A percentile compares a stretch with the other conserved stretches of the same genome.
Conservation (phyloP, 2,329 filamentous ascomycete species). For the Penicillium sp. region DNA sequence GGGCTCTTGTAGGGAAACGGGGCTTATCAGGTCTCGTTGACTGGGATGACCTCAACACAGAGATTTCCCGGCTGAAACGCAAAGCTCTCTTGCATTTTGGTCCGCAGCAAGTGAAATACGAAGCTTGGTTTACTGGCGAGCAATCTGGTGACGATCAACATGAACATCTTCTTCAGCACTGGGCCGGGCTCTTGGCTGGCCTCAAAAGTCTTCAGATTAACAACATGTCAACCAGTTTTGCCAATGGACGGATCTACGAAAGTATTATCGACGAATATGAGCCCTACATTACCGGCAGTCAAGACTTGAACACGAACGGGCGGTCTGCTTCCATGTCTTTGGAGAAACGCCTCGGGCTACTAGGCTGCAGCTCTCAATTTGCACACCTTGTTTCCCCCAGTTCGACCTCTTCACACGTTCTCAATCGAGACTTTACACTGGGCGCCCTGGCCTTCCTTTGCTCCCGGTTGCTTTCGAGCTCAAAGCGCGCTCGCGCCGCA, state of each 20-base stretch:
- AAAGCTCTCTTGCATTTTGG: slow-evolving; percentile 20
- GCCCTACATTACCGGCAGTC: slow-evolving; percentile 34
- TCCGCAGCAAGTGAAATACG: slow-evolving; percentile 17
- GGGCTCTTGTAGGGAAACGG: slow-evolving; percentile 59
- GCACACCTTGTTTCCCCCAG: slow-evolving; percentile 45
- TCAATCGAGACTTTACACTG: slow-evolving; percentile 56
- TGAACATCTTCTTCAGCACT: slow-evolving; percentile 52
- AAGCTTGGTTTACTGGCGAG: slow-evolving; percentile 22
- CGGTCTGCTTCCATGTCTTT: slow-evolving; percentile 18
- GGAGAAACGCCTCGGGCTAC: slow-evolving; percentile 33
- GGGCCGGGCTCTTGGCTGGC: slow-evolving; percentile 55
- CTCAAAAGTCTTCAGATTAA: slow-evolving; percentile 47
- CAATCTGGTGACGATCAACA: slow-evolving; percentile 30
- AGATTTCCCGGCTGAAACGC: slow-evolving; percentile 48
- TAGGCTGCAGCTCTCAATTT: slow-evolving; percentile 47
- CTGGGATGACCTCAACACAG: slow-evolving; percentile 54
- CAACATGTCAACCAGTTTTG: slow-evolving; percentile 61
- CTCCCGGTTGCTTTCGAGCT: slow-evolving; percentile 56
- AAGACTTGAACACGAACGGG: background rate
- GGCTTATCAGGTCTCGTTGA: slow-evolving; percentile 57
- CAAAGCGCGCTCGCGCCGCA: slow-evolving; percentile 52
- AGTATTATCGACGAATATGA: slow-evolving; percentile 60
- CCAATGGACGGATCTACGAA: slow-evolving; percentile 54
- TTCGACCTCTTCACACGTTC: slow-evolving; percentile 41
- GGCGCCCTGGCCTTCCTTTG: slow-evolving; percentile 61